Base-by-base conservation (phyloP, 805 yeast species). In the Teunomyces pallodes region DNA sequence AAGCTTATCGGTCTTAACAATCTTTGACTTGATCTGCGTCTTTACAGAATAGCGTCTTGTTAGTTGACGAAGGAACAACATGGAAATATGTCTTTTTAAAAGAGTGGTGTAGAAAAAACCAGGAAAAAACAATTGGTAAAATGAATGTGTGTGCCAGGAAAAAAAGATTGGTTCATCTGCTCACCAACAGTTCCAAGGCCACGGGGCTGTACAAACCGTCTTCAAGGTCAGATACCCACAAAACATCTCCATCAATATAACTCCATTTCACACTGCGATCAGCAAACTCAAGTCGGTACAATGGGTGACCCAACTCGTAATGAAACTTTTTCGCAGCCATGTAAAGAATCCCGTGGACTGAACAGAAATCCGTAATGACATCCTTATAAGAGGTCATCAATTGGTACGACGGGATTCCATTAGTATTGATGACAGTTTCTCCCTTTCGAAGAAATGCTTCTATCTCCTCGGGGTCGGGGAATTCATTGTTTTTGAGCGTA, bases 221-320 rank as follows among this genome's bases (percentile, higher is more conserved):
- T 67, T 49, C 60, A 56, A 51, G 9, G 46, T 32, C 66, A 62
- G 12, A 33, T 10, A 80, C 58, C 79, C 81, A 89, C 20, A 90
- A 55, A 2, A 87, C 83, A 54, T 89, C 91, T 40, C 83, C 83
- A 31, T 77, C 77, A 5, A 87, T 73, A 52, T 79, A 87, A 12
- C 79, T 71, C 33, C 35, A 74, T 10, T 74, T 70, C 4, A 55
- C 62, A 20, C 56, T 60, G 7, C 76, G 75, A 5, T 41, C 46
- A 0, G 65, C 56, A 26, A 61, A 55, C 4, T 71, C 60, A 12
- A 83, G 61, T 28, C 68, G 64, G 59, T 71, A 80, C 36, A 82
- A 58, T 2, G 76, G 70, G 39, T 69, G 64, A 1, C 83, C 85
- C 42, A 69, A 56, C 0, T 56, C 51, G 4, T 64, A 58, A 45